Evolutionary conservation across 2,329 filamentous ascomycete species (phyloP).

Genomic region (Ascochyta fabae): DNA sequence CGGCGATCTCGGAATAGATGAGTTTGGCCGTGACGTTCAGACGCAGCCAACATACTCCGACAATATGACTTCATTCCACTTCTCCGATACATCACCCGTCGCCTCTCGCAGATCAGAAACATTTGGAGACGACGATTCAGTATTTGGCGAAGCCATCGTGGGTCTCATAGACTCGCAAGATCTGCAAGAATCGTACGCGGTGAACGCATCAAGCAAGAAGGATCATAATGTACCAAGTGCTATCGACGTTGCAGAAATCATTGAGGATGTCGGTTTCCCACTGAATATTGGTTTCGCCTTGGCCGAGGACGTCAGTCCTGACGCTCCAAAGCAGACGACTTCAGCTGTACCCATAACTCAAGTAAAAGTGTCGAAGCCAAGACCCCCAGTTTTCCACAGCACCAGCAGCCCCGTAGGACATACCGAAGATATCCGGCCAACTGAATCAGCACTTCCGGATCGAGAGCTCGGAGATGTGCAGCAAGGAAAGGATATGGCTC

Average conservation of each 20-base stretch:
- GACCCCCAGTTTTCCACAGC: not conserved
- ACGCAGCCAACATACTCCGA: not conserved
- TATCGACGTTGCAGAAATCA: slow-evolving; percentile 9
- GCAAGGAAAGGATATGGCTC: not conserved
- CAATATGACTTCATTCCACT: not conserved
- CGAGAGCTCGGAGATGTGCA: not conserved
- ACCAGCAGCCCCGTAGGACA: slow-evolving; percentile 1
- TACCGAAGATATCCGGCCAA: not conserved
- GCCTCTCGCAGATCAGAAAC: slow-evolving; percentile 24
- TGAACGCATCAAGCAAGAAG: not conserved
- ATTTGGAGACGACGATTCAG: slow-evolving; percentile 41
- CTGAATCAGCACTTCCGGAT: not conserved
- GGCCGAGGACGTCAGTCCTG: not conserved
- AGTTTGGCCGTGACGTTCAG: slow-evolving; percentile 3
- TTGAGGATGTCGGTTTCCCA: slow-evolving; percentile 14
- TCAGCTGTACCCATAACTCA: not conserved
- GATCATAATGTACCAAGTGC: not conserved
- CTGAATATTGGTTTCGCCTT: not conserved
- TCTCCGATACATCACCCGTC: not conserved
- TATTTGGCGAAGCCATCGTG: slow-evolving; percentile 40
- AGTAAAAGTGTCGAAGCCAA: too few relatives aligned
- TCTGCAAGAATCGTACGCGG: not conserved
- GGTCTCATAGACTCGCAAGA: slow-evolving; percentile 42
- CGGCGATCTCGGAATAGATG: slow-evolving; percentile 30
- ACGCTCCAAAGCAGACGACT: not conserved